Conservation (phyloP, 2,329 filamentous ascomycete species). For the Fusarium sp. region DNA sequence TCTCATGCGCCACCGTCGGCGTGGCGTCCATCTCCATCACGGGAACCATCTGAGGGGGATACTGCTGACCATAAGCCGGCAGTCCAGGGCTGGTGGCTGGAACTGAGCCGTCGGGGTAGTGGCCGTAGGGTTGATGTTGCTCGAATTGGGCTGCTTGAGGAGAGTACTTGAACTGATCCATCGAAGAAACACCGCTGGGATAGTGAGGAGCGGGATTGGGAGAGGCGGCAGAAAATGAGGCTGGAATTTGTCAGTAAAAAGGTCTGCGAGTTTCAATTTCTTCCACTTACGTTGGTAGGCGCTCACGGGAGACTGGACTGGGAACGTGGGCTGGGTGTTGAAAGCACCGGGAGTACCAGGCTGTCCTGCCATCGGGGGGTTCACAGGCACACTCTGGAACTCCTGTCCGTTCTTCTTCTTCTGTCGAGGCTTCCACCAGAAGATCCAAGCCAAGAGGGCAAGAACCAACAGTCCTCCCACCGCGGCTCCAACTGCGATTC, state of each 20-base stretch:
- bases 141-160: conserved; percentile 32
- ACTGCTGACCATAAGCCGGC: conserved; percentile 26
- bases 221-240: conserved; percentile 24
- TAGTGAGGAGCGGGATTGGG: conserved; percentile 25
- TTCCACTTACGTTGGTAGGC: conserved; percentile 37
- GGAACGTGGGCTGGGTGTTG: conserved; percentile 3
- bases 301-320: conserved; percentile 37
- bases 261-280: background rate
- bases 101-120: conserved; percentile 26
- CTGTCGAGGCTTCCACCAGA: conserved; percentile 40
- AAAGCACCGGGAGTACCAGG: conserved; percentile 22
- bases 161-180: conserved; percentile 37
- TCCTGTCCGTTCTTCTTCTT: conserved; percentile 26
- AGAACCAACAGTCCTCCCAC: conserved; percentile 27
- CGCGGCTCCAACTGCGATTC: conserved; percentile 36
- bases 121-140: conserved; percentile 26
- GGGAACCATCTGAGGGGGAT: conserved; percentile 25
- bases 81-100: conserved; percentile 15
- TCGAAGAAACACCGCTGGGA: conserved; percentile 28
- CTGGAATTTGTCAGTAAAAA: conserved; percentile 24
- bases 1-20: conserved; percentile 30
- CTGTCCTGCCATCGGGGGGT: conserved; percentile 13
- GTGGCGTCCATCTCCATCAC: conserved; percentile 43
- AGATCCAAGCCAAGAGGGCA: conserved; percentile 32
- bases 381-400: conserved; percentile 18